Evolutionary conservation across 2,329 filamentous ascomycete genomes (phyloP).

Genomic region (Didymosphaeria variabile): DNA sequence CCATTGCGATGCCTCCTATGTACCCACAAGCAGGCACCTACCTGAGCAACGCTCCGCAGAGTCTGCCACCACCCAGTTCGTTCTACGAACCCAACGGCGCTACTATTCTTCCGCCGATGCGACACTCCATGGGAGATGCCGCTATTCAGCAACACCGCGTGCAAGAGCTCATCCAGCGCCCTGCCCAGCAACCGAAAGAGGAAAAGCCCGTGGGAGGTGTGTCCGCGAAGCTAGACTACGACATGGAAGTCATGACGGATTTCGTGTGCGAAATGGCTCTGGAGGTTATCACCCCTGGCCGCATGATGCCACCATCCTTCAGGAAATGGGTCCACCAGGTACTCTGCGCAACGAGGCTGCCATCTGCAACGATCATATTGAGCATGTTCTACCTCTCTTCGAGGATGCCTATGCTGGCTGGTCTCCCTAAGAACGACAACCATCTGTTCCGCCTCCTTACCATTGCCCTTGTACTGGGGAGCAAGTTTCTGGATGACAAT

Average conservation of each 20-base stretch:
- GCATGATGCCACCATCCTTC: slow-evolving; percentile 74
- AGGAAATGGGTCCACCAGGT: slow-evolving; percentile 93
- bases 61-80: slow-evolving; percentile 47
- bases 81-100: slow-evolving; percentile 58
- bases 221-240: slow-evolving; percentile 93
- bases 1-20: slow-evolving; percentile 51
- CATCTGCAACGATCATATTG: slow-evolving; percentile 88
- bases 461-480: slow-evolving; percentile 83
- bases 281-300: slow-evolving; percentile 71
- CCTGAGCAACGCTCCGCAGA: slow-evolving; percentile 46
- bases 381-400: slow-evolving; percentile 90
- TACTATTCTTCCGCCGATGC: slow-evolving; percentile 58
- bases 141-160: slow-evolving; percentile 52
- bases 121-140: slow-evolving; percentile 49
- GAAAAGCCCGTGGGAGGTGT: slow-evolving; percentile 82
- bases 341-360: slow-evolving; percentile 86
- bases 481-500: slow-evolving; percentile 96
- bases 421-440: slow-evolving; percentile 61
- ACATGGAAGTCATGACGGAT: slow-evolving; percentile 95
- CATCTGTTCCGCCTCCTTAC: slow-evolving; percentile 90
- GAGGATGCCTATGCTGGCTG: slow-evolving; percentile 78
- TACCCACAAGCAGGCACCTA: slow-evolving; percentile 53
- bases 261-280: slow-evolving; percentile 92
- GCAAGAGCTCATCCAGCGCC: slow-evolving; percentile 50
- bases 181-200: slow-evolving; percentile 61